These are phyloP conservation scores for Saprolegnia diclina DNA, from an alignment of 352 stramenopile species.

Conservation along the genomic window DNA sequence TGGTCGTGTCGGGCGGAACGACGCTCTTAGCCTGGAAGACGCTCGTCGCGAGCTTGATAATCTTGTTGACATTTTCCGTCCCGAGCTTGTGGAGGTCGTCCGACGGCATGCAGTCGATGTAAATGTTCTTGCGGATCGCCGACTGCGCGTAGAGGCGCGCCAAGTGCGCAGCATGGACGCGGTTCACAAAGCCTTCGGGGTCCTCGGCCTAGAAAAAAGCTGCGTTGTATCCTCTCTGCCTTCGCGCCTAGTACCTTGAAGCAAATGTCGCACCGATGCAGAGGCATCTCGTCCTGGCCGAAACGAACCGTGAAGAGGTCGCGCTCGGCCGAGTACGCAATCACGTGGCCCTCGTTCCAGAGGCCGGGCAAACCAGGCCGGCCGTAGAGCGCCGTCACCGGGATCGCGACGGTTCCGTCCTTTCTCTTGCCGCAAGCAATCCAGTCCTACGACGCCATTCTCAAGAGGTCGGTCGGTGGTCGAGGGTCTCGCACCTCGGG, in stretches of 20 bases:
- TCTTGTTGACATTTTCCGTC: constrained; percentile 59
- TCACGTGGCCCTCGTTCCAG: constrained; percentile 59
- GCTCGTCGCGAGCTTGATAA: constrained; percentile 64
- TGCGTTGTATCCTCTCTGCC: no score
- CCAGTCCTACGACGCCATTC: constrained; percentile 37
- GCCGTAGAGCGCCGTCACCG: constrained; percentile 65
- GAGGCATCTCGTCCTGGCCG: constrained; percentile 54
- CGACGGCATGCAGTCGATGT: constrained; percentile 73
- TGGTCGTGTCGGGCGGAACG: constrained; percentile 82
- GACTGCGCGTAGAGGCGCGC: constrained; percentile 60
- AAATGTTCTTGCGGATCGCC: constrained; percentile 54
- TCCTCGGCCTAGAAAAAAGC: constrained; percentile 49
- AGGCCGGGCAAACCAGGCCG: constrained; percentile 48
- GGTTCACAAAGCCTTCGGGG: constrained; percentile 65
- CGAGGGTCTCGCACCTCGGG: constrained; percentile 25
- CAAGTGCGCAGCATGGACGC: constrained; percentile 56
- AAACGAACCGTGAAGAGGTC: constrained; percentile 57
- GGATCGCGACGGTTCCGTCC: constrained; percentile 54
- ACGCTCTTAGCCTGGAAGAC: constrained; percentile 86
- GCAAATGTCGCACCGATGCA: constrained; percentile 58
- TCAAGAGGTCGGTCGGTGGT: background rate
- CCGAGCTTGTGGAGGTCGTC: constrained; percentile 57
- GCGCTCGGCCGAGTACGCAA: constrained; percentile 42
- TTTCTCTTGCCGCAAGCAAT: constrained; percentile 44
- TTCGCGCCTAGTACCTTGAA: constrained; percentile 45